phyloP scores from a whole-genome alignment of 306 rosid genomes.

The Cicer pinnatifidum region DNA sequence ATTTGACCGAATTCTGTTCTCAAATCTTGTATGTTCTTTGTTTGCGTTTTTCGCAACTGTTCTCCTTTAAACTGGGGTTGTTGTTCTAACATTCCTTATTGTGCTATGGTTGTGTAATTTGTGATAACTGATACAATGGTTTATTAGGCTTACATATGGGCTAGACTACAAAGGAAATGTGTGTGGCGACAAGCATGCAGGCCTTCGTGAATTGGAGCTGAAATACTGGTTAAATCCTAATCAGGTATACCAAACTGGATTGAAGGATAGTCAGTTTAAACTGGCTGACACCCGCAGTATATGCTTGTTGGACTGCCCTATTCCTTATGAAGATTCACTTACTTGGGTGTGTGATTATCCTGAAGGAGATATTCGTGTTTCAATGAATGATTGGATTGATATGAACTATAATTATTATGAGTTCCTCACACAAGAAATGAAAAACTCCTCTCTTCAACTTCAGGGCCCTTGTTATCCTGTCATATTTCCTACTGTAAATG shows the following conservation, averaged over 20 bases:
- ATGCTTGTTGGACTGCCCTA: constrained; percentile 91
- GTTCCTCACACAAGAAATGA: constrained; percentile 94
- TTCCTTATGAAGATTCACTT: constrained; percentile 77
- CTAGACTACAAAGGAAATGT: constrained; percentile 96
- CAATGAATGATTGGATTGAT: constrained; percentile 81
- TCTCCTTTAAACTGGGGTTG: too few relatives aligned
- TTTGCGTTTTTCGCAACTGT: too few relatives aligned
- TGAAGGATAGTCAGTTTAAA: constrained; percentile 70
- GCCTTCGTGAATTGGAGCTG: constrained; percentile 81
- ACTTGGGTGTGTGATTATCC: constrained; percentile 99
- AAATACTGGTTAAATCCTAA: constrained; percentile 91
- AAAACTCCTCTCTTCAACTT: constrained; percentile 91
- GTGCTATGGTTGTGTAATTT: constrained; percentile 23
- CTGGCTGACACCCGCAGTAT: constrained; percentile 75
- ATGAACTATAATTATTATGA: constrained; percentile 82
- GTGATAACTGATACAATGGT: constrained; percentile 38
- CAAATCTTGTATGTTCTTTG: too few relatives aligned
- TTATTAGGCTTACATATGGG: constrained; percentile 91
- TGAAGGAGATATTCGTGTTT: constrained; percentile 77
- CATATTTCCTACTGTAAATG: constrained; percentile 95
- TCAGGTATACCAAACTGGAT: constrained; percentile 89
- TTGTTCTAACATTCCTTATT: too few relatives aligned
- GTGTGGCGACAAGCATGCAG: constrained; percentile 90
- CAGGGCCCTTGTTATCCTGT: constrained; percentile 99
- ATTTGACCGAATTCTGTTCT: too few relatives aligned